Percentiles rank a stretch among this genome's conserved stretches.
phyloP scores from a whole-genome alignment of 495 filamentous ascomycete genomes.

The Xylaria venustula region DNA sequence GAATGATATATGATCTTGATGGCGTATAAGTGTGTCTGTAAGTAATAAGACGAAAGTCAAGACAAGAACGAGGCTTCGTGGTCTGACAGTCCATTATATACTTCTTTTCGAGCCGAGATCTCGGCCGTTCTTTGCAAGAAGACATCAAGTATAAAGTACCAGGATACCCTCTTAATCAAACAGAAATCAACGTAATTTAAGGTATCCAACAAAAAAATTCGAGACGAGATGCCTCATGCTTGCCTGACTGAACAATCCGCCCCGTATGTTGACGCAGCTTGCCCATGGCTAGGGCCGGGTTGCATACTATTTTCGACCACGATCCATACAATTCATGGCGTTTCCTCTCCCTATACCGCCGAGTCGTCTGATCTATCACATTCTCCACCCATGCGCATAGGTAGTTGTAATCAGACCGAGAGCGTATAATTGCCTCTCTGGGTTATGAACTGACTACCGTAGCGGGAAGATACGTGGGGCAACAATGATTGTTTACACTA shows the following conservation, averaged over 20 bases:
- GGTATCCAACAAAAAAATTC: not conserved
- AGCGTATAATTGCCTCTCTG: constrained; percentile 6
- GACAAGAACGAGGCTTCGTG: not conserved
- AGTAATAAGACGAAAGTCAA: not conserved
- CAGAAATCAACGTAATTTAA: not conserved
- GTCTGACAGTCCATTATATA: not conserved
- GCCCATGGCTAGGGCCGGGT: constrained; percentile 19
- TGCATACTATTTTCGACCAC: constrained; percentile 22
- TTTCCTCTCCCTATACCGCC: constrained; percentile 10
- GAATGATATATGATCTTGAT: not conserved
- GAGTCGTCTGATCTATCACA: constrained; percentile 27
- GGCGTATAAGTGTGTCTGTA: too few species aligned
- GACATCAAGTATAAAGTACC: not conserved
- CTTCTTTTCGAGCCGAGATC: not conserved
- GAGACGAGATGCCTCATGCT: constrained; percentile 7
- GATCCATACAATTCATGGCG: constrained; percentile 19
- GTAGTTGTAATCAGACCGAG: constrained; percentile 4
- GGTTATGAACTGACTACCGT: not conserved
- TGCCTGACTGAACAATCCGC: constrained; percentile 11
- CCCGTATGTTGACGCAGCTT: constrained; percentile 25
- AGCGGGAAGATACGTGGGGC: not conserved
- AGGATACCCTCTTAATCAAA: constrained; percentile 4
- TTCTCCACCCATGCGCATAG: constrained; percentile 16
- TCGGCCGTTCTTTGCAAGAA: not conserved
- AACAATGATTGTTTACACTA: too few species aligned